Base-by-base conservation (phyloP, 768 basidiomycete species). In the Astraeus odoratus region DNA sequence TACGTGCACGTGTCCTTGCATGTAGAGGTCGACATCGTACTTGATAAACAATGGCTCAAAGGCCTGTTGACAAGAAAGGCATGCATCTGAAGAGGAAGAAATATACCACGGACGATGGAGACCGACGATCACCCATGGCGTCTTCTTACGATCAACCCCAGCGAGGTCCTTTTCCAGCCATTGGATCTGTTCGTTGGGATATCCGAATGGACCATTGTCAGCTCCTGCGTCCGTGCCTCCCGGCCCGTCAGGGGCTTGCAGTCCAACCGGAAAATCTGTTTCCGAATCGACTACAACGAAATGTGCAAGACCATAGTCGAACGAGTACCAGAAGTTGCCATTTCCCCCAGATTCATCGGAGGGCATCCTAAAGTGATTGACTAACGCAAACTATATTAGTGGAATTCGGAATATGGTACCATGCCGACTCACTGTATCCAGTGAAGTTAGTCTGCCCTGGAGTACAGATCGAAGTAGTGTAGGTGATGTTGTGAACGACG, bases 271-370 rank as follows among this genome's bases (percentile, higher is more conserved):
- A n/a, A 63, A 38, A 23, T 61, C 59, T 0, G 59, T 60, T 43
- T 61, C 60, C 2, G 37, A 43, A 16, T 63, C 25, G 38, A 63
- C 7, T 1, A 56, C 5, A 48, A 61, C 31, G 19, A 61, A 61
- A 39, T 61, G 59, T 9, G 56, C 60, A 15, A 63, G 55, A 31
- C 58, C 58, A 15, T 63, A 54, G 42, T 61, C 50, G n/a, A 57
- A 61, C 13, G 59, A 61, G 47, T 61, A 63, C 59, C 60, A 63
- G 24, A 63, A 58, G 29, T 61, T 63, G 6, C 59, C 45, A 13
- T 56, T 27, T 4, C 59, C 56, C 9, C 58, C 53, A 6, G 59
- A 60, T 30, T 50, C 57, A 0, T 50, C 49, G 6, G 58, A 55
- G 12, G 59, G 60, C 59, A 63, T 61, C 19, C 40, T 45, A 42